Conservation (phyloP, 257 asterid species). For the Verbascum thapsus region DNA sequence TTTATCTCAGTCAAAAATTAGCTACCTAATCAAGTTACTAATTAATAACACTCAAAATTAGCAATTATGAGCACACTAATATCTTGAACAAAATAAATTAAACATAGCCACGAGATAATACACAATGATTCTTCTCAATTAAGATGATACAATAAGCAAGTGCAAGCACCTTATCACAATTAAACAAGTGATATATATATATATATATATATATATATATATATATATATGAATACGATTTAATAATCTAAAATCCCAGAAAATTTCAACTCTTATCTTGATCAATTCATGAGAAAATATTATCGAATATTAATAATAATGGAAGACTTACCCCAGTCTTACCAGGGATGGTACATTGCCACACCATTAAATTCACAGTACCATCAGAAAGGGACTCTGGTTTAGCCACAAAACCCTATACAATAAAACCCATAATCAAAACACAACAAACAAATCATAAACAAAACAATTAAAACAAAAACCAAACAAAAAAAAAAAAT, state of each 20-base stretch:
- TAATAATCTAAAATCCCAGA: no score
- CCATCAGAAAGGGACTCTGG: slow-evolving; percentile 68
- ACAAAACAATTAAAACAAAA: neutral
- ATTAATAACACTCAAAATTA: no score
- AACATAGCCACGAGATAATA: neutral
- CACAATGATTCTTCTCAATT: neutral
- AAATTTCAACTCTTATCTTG: neutral
- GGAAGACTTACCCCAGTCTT: slow-evolving; percentile 59
- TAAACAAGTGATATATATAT: neutral
- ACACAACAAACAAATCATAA: neutral
- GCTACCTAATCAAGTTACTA: no score
- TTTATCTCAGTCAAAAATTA: no score
- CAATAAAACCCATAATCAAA: neutral
- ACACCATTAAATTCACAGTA: slow-evolving; percentile 64
- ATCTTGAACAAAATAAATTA: neutral
- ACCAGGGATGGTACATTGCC: slow-evolving; percentile 78
- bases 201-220: no score
- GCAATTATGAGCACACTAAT: slow-evolving; percentile 4
- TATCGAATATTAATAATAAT: neutral
- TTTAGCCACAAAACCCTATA: slow-evolving; percentile 73
- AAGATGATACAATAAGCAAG: neutral
- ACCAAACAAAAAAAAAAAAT: neutral
- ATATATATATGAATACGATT: no score
- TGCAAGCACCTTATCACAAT: neutral
- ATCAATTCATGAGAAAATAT: neutral